A percentile compares a stretch with the other conserved stretches of the same genome.
Evolutionary conservation across 1,284 basidiomycete genomes (phyloP).

Genomic region (Cutaneotrichosporon cyanovorans): DNA sequence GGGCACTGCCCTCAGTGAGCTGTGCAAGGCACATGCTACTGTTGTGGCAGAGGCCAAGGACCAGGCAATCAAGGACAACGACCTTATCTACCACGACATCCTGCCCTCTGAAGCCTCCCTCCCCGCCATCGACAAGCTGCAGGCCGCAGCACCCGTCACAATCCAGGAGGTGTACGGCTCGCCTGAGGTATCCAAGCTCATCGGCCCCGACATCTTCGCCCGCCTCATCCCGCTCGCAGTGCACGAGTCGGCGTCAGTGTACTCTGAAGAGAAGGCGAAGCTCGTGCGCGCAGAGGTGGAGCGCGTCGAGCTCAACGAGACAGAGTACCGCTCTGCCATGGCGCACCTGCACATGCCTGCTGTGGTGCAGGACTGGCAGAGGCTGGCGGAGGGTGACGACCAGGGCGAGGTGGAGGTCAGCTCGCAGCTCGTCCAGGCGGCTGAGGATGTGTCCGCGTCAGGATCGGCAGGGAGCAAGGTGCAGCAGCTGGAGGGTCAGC

Average conservation of each 20-base stretch:
- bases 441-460: constrained; percentile 64
- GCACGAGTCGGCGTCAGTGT: constrained; percentile 90
- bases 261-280: constrained; percentile 98
- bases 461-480: constrained; percentile 51
- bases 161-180: constrained; percentile 91
- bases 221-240: constrained; percentile 86
- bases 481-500: constrained; percentile 57
- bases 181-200: constrained; percentile 87
- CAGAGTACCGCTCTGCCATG: constrained; percentile 68
- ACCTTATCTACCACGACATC: constrained; percentile 96
- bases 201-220: constrained; percentile 85
- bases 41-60: constrained; percentile 67
- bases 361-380: constrained; percentile 66
- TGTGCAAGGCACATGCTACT: constrained; percentile 73
- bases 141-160: constrained; percentile 69
- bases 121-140: constrained; percentile 68
- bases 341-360: constrained; percentile 76
- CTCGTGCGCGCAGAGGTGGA: constrained; percentile 84
- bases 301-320: constrained; percentile 73
- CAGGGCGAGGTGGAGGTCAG: constrained; percentile 56
- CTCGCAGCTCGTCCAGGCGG: constrained; percentile 64
- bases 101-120: constrained; percentile 73
- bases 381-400: constrained; percentile 59
- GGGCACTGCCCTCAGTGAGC: constrained; percentile 65
- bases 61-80: constrained; percentile 82